Base-by-base conservation (phyloP, 2,329 filamentous ascomycete species). In the Esteya vermicola region DNA sequence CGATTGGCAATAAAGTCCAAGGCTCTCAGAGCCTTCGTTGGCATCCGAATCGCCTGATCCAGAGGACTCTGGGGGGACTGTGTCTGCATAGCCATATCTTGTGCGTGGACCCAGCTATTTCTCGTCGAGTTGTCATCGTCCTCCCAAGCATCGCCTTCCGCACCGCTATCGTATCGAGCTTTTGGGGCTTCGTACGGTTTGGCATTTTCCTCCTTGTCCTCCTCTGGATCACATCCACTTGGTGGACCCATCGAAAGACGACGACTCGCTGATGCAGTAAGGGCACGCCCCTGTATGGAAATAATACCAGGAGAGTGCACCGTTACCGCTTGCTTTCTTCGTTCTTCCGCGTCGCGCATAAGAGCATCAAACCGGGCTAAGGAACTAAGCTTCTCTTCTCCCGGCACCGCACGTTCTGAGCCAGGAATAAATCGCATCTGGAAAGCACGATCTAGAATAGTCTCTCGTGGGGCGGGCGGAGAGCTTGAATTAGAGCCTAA, bases 391-490 rank as follows among this genome's bases (percentile, higher is more conserved):
- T 78, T 76, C 47, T 78, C 73, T 45, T 77, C 72, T 4, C 74
- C 74, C 1, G 68, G 65, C 3, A 64, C 48, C 37, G 68, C 61
- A 8, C 59, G 57, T 10, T 75, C 72, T 3, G 70, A 71, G 6
- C 75, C 75, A 14, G 75, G 75, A 26, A 80, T 77, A 42, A 62
- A 73, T 9, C 70, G 64, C 57, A 80, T 57, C 48, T 77, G 72
- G 49, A 81, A 80, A 0, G 76, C 76, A 30, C 76, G 60, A 51
- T 81, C 76, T n/a, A 80, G 55, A 38, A 81, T 80, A 0, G 76
- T 78, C 54, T 81, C 75, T 14, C 75, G 65, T 3, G 70, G 70
- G 1, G 56, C 58, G 2, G 70, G 67, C 1, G 72, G 70, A 0
- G 70, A 68, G 48, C 62, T 64, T 2, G 66, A 64, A 31, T 65